Evolutionary conservation across 257 asterid genomes (phyloP).

Genomic region (Mentha longifolia): DNA sequence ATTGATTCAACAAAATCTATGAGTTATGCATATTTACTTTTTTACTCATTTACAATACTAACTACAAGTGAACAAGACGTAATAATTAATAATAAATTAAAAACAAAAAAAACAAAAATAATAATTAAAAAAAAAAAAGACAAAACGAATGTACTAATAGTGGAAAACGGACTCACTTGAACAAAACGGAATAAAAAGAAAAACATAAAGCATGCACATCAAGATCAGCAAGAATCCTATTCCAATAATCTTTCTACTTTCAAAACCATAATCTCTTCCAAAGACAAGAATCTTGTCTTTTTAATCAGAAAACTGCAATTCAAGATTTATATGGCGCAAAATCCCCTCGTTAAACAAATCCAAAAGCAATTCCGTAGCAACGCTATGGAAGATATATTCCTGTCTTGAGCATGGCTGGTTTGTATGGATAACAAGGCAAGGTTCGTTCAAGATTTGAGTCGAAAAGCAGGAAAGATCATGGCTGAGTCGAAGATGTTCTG

Average conservation of each 20-base stretch:
- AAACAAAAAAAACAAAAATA: no score
- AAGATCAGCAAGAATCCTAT: constrained; percentile 26
- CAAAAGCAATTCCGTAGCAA: background rate
- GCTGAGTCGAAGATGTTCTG: constrained; percentile 22
- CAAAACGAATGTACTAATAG: background rate
- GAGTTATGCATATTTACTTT: background rate
- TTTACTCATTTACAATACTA: no score
- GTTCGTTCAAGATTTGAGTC: background rate
- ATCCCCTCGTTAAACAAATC: background rate
- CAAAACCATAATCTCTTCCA: constrained; percentile 3
- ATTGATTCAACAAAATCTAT: no score
- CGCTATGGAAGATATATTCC: background rate
- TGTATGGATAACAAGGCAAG: background rate
- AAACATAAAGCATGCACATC: background rate
- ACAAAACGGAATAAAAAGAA: background rate
- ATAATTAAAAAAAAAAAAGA: no score
- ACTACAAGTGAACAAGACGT: no score
- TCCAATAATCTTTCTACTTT: background rate
- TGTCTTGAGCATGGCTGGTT: background rate
- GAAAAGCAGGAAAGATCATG: background rate
- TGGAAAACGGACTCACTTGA: no score
- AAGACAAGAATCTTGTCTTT: constrained; percentile 13
- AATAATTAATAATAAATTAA: no score
- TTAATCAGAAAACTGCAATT: background rate
- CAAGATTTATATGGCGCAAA: no score